phyloP scores from a whole-genome alignment of 2,329 filamentous ascomycete species.

The Chrysoporthe cubensis region DNA sequence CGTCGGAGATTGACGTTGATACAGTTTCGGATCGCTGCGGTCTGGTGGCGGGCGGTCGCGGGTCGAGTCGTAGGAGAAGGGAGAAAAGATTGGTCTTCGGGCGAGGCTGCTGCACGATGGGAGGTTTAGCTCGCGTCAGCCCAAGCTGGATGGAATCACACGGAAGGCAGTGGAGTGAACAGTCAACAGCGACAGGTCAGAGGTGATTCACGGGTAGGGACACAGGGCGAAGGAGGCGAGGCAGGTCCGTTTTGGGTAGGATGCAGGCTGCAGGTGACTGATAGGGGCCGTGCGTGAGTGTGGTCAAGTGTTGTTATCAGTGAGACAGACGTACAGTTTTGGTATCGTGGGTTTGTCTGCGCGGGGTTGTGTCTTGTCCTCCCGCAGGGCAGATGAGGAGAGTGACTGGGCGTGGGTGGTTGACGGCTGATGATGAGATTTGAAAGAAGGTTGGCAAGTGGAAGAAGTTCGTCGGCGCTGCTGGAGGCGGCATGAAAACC shows the following conservation, averaged over 20 bases:
- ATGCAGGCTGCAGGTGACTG: slow-evolving; percentile 11
- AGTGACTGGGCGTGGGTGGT: neutral
- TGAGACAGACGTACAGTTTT: slow-evolving; percentile 16
- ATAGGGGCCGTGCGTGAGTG: neutral
- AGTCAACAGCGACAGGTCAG: slow-evolving; percentile 1
- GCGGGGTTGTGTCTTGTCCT: neutral
- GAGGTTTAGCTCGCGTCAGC: slow-evolving; percentile 2
- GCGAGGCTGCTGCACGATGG: neutral
- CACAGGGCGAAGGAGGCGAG: slow-evolving; percentile 5
- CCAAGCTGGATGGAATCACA: slow-evolving; percentile 2
- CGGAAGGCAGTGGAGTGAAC: slow-evolving; percentile 8
- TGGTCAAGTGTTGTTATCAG: neutral
- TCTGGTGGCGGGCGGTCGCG: neutral
- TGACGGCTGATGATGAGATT: slow-evolving; percentile 11
- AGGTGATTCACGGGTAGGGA: slow-evolving; percentile 6
- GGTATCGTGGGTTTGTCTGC: slow-evolving; percentile 4
- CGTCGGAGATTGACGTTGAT: slow-evolving; percentile 28
- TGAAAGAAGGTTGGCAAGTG: slow-evolving; percentile 9
- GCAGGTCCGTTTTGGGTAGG: neutral
- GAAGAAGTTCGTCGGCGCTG: slow-evolving; percentile 11
- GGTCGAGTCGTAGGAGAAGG: slow-evolving; percentile 11
- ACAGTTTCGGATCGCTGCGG: neutral
- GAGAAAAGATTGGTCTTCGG: neutral
- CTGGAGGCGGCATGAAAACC: slow-evolving; percentile 13
- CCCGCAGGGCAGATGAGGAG: neutral